Base-by-base conservation (phyloP, 768 basidiomycete genomes). In the Leucocoprinus birnbaumii region DNA sequence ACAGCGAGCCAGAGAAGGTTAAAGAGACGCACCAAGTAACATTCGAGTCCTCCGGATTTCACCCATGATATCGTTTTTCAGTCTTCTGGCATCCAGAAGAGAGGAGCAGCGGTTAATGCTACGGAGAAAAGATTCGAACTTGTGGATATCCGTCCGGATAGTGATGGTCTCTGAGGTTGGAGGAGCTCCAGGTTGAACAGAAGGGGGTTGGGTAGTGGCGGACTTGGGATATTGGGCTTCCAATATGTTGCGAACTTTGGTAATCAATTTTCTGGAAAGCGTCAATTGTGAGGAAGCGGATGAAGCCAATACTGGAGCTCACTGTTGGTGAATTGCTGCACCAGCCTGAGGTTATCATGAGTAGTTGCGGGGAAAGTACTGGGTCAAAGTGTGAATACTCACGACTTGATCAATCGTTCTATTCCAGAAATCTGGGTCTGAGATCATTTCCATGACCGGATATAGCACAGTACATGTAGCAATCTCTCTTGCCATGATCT, bases 391-490 rank as follows among this genome's bases (percentile, higher is more conserved):
- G 13, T 25, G 40, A 31, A 75, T 38, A 38, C 91, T 71, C 67
- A 94, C 95, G 73, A 91, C 83, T 72, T 94, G 87, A 68, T 98
- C 95, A 48, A 98, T 90, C 35, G 84, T 82, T 55, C 84, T 78
- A 72, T 99, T 99, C 94, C 94, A 98, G 60, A 97, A 97, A 68
- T 99, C 97, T 3, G 94, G 92, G 67, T 99, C 97, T 25, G 89
- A 80, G 34, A 98, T 66, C 87, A 96, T 91, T 47, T 98, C 92
- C 77, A 96, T 85, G 51, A 96, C 69, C 11, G 96, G 94, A 64
- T 89, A 85, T 38, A 98, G 64, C 2, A 96, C 84, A 2, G 87
- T 76, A 65, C 92, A 95, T 3, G 89, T 81, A 0, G 88, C 74
- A 60, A 98, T 80, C 71, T 99, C 97, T 44, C 93, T 74, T 2